Conservation (phyloP, 345 rosid genomes). For the Populus tremula region DNA sequence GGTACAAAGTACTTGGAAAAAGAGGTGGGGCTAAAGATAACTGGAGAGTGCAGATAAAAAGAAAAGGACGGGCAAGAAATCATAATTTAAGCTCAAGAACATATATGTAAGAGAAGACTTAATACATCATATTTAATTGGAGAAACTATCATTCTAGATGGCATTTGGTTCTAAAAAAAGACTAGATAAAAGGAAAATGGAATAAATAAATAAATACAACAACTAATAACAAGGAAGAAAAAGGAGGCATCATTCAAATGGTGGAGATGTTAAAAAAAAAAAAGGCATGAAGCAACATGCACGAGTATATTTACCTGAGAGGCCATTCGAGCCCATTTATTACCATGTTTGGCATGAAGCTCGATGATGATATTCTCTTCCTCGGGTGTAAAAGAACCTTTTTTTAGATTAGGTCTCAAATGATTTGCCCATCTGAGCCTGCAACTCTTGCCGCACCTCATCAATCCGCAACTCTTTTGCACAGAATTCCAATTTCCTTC, state of each 20-base stretch:
- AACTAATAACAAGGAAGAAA: no score
- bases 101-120: no score
- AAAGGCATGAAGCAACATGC: background rate
- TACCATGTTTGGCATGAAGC: constrained; percentile 74
- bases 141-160: no score
- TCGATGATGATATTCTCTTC: constrained; percentile 73
- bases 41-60: background rate
- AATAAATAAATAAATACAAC: no score
- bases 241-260: background rate
- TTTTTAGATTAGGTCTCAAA: constrained; percentile 79
- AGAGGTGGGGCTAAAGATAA: background rate
- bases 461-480: constrained; percentile 62
- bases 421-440: constrained; percentile 92
- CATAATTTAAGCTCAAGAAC: background rate
- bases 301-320: constrained; percentile 52
- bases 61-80: background rate
- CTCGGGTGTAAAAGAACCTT: constrained; percentile 61
- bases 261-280: background rate
- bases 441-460: constrained; percentile 86
- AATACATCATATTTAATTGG: no score
- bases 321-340: constrained; percentile 98
- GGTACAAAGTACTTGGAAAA: background rate
- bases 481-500: constrained; percentile 89
- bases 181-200: no score
- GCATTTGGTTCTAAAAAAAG: no score